Base-by-base conservation (phyloP, 225 moss, liverwort and hornwort species). In the Climacium dendroides region DNA sequence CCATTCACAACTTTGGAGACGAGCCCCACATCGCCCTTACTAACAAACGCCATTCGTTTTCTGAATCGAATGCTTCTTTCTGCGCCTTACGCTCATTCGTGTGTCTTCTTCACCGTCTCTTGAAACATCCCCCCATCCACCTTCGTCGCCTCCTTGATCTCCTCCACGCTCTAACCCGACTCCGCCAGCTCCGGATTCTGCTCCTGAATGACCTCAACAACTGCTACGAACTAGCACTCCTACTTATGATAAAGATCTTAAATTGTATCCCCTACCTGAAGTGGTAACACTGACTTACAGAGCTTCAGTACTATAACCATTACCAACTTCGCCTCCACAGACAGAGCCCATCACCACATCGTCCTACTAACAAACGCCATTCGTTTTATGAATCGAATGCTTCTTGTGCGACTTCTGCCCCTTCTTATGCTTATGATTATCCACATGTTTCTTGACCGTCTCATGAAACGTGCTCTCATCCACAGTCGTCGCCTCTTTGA, bases 351-450 rank as follows among this genome's bases (percentile, higher is more conserved):
- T 23, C n/a, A 52, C 35, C 52, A 32, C 52, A 34, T 20, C 23
- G n/a, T 28, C 43, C 45, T 45, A 13, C 80, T 80, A 80, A 32
- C 80, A 80, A 58, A 80, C 80, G 80, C 80, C 80, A 32, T 80
- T 80, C 5, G 94, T 94, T 79, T 94, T 94, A 12, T 69, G 75
- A 35, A 84, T 72, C 7, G 90, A 62, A 29, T 84, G 83, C 74
- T 92, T 90, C 79, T 89, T 91, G 76, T 88, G 92, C 13, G 85
- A 20, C 59, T 87, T 90, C 3, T 50, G 41, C 11, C 79, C 78
- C 84, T 88, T 91, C 64, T 77, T 78, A 13, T 91, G 41, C 19
- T 72, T 54, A 23, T 87, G 87, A 45, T 37, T 15, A 32, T 74
- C 18, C 13, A 80, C 66, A 67, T 92, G 83, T 89, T 83, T 64